Evolutionary conservation across 164 flowering plant species (phyloP), one percentile per base, ranked within the genome.

Genomic region (Dillenia turbinata): DNA sequence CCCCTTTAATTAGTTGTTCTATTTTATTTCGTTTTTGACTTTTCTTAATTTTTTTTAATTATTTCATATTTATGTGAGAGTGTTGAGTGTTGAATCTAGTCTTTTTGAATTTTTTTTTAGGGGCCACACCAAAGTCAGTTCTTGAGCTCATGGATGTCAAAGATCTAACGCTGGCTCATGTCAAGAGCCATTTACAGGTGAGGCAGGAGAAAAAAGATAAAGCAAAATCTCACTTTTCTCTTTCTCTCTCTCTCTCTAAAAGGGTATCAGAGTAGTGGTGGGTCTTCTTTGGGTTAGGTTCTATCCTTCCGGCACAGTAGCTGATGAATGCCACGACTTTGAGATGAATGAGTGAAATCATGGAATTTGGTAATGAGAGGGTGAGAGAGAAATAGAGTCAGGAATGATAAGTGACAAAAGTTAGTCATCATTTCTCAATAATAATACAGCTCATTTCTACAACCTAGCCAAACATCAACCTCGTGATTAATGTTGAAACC

Each of bases 81-180:
- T 26, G 33, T 26, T 26, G 33, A 26, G 33, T 2, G 33, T 59
- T 40, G 47, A 9, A 19, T 49, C 17, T 26, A 14, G 9, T 17
- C 44, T 26, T 15, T 13, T 7, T n/a, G 68, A 60, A 54, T 2
- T 47, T 45, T 8, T 56, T 63, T 45, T 17, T 58, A 85, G 91
- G 91, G 74, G 91, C 91, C 2, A 86, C 91, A 43, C 91, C 91
- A 45, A 86, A 86, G 76, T 86, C 91, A 51, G 91, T 86, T 66
- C 83, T 86, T 47, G 91, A 86, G 77, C 91, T 86, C 45, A 86
- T 86, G 91, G 88, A 82, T 80, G 91, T 83, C 19, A 86, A 86
- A 67, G 91, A 86, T 75, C 86, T 86, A 48, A 86, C 91, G 22
- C 66, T 86, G 58, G 91, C 91, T 73, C 91, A 86, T 80, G 91